phyloP scores from a whole-genome alignment of 345 rosid species.

The Euphorbia pulcherrima region DNA sequence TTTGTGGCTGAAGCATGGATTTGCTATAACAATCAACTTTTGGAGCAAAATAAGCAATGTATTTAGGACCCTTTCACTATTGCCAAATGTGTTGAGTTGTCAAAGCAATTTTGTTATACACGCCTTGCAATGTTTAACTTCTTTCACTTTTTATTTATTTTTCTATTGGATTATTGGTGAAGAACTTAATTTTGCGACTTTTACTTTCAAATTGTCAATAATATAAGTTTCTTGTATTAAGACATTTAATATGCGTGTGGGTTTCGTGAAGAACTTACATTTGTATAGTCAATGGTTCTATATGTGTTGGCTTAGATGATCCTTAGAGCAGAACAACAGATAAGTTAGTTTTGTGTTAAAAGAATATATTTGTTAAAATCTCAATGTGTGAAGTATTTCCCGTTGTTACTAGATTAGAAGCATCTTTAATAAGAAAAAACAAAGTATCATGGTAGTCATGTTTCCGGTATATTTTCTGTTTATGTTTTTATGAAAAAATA shows the following conservation, averaged over 20 bases:
- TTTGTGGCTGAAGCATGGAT: conserved; percentile 50
- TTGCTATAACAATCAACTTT: conserved; percentile 50
- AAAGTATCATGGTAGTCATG: neutral
- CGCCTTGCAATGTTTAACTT: conserved; percentile 59
- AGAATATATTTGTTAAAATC: too few species aligned
- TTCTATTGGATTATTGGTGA: neutral
- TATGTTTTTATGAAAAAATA: too few species aligned
- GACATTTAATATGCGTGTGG: neutral
- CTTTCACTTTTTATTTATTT: neutral
- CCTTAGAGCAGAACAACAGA: too few species aligned
- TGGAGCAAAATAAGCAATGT: conserved; percentile 69
- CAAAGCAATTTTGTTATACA: conserved; percentile 67
- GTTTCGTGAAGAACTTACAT: neutral
- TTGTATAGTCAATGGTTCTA: neutral
- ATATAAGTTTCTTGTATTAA: neutral
- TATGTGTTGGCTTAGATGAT: too few species aligned
- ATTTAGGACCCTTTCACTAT: conserved; percentile 57
- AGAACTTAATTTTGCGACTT: neutral
- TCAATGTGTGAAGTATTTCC: too few species aligned
- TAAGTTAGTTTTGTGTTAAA: too few species aligned
- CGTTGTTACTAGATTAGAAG: too few species aligned
- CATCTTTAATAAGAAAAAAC: neutral
- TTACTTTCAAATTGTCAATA: neutral
- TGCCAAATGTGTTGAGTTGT: conserved; percentile 57
- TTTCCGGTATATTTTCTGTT: neutral